phyloP scores from a whole-genome alignment of 768 basidiomycete species.

The Amanita rubescens region DNA sequence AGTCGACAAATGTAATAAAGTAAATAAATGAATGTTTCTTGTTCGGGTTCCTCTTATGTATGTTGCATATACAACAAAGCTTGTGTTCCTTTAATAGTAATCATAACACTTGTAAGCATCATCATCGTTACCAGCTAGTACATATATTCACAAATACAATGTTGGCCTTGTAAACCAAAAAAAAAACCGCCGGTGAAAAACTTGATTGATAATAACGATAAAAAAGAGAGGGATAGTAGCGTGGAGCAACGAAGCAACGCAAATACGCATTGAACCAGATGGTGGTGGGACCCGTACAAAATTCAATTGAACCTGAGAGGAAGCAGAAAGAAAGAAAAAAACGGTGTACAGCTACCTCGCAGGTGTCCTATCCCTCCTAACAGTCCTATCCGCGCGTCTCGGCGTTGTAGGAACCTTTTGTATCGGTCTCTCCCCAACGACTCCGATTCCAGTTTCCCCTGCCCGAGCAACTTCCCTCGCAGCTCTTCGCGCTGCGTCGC shows the following conservation, averaged over 20 bases:
- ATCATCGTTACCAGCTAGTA: no score
- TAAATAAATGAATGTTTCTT: no score
- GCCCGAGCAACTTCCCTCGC: constrained; percentile 65
- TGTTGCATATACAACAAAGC: no score
- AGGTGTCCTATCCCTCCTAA: constrained; percentile 47
- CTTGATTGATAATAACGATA: background rate
- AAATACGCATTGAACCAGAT: no score
- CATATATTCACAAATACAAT: no score
- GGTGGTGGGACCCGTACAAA: no score
- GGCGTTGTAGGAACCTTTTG: constrained; percentile 65
- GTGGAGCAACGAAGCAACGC: background rate
- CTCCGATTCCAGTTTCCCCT: constrained; percentile 42
- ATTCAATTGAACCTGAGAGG: background rate
- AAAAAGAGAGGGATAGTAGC: no score
- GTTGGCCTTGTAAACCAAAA: no score
- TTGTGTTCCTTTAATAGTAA: no score
- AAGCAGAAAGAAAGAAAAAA: background rate
- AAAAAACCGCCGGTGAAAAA: background rate
- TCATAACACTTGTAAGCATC: no score
- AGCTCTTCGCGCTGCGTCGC: constrained; percentile 64
- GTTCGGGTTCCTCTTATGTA: no score
- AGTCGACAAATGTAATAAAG: no score
- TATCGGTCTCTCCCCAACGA: constrained; percentile 52
- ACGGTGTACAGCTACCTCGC: constrained; percentile 25
- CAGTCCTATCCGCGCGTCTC: constrained; percentile 45